Evolutionary conservation across 768 basidiomycete species (phyloP).

Genomic region (Mrakia gelida): DNA sequence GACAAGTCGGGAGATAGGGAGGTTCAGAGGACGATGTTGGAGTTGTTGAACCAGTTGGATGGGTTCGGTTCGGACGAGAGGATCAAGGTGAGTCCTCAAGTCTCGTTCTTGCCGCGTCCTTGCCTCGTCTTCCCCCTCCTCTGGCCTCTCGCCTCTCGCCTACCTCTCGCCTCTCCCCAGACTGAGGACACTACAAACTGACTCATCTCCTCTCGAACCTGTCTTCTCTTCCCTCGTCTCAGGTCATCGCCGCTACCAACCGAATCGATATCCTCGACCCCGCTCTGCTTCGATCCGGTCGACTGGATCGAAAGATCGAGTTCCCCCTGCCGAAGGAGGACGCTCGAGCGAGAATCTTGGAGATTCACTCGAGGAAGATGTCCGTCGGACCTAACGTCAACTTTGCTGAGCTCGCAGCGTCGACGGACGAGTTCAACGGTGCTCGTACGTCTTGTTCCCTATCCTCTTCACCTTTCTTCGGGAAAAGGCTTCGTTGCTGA

Average conservation of each 20-base stretch:
- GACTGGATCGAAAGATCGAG: slow-evolving; percentile 96
- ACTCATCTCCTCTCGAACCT: neutral
- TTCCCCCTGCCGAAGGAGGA: slow-evolving; percentile 95
- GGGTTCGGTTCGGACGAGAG: slow-evolving; percentile 95
- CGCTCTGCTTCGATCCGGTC: slow-evolving; percentile 94
- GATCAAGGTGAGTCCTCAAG: slow-evolving; percentile 75
- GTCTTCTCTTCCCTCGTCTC: neutral
- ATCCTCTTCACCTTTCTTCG: too few species aligned
- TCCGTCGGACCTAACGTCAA: slow-evolving; percentile 80
- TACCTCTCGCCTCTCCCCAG: too few species aligned
- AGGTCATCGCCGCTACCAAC: slow-evolving; percentile 99
- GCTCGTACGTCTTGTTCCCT: slow-evolving; percentile 46
- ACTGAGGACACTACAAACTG: too few species aligned
- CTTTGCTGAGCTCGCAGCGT: slow-evolving; percentile 91
- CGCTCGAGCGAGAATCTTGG: slow-evolving; percentile 90
- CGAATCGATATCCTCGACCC: slow-evolving; percentile 98
- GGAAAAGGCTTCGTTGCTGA: neutral
- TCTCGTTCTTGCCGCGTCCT: neutral
- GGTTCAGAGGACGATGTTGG: slow-evolving; percentile 99
- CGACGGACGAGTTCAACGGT: slow-evolving; percentile 98
- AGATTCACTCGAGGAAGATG: slow-evolving; percentile 98
- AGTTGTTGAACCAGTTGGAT: slow-evolving; percentile 94
- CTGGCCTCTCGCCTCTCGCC: neutral
- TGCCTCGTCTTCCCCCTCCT: neutral
- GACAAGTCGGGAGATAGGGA: slow-evolving; percentile 99